phyloP scores from a whole-genome alignment of 768 basidiomycete species.

The Russula ochroleuca region DNA sequence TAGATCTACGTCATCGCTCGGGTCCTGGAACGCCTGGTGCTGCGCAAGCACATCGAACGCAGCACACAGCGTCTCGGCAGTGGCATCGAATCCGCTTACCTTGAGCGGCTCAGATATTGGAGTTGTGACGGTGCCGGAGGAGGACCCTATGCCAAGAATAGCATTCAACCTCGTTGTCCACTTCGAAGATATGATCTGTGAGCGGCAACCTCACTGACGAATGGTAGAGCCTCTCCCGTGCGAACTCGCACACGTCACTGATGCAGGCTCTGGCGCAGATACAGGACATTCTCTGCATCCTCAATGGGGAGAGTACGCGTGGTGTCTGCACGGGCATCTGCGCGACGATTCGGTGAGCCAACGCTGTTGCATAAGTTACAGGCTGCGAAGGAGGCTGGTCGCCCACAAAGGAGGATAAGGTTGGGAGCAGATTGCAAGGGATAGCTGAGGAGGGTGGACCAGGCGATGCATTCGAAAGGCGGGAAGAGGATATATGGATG shows the following conservation, averaged over 20 bases:
- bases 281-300: constrained; percentile 39
- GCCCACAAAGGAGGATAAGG: constrained; percentile 43
- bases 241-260: constrained; percentile 14
- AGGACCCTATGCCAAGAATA: neutral
- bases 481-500: constrained; percentile 42
- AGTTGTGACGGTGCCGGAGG: constrained; percentile 28
- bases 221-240: constrained; percentile 4
- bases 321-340: constrained; percentile 69
- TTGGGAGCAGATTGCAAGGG: constrained; percentile 43
- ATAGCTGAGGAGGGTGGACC: constrained; percentile 41
- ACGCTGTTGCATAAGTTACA: constrained; percentile 53
- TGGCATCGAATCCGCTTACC: constrained; percentile 63
- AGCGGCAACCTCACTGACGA: neutral
- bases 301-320: constrained; percentile 29
- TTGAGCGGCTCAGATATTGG: constrained; percentile 32
- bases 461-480: constrained; percentile 22
- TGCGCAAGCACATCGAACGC: constrained; percentile 67
- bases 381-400: constrained; percentile 49
- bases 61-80: constrained; percentile 44
- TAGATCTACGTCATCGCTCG: constrained; percentile 48
- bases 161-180: neutral
- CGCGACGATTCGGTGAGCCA: constrained; percentile 71
- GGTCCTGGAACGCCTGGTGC: constrained; percentile 65
- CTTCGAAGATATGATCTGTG: too few relatives aligned
- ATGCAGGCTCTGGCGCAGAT: constrained; percentile 7